Conservation (phyloP, 2,329 filamentous ascomycete genomes). For the Westerdykella aurantiaca region DNA sequence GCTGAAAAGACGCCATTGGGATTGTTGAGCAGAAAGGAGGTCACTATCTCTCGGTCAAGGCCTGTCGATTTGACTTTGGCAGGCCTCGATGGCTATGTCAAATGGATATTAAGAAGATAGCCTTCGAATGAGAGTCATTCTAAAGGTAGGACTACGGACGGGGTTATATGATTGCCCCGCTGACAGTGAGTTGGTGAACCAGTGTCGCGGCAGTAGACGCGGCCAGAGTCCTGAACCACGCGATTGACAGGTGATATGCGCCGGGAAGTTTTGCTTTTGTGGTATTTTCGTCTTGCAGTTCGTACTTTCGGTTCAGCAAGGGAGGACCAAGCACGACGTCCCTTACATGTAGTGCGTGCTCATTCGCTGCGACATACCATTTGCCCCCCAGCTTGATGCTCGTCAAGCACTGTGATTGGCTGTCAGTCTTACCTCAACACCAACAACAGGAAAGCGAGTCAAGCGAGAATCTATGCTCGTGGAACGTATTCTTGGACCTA, state of each 20-base stretch:
- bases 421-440: background rate
- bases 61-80: background rate
- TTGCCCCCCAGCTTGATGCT: background rate
- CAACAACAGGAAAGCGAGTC: background rate
- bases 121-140: too few species aligned
- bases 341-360: background rate
- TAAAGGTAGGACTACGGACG: too few species aligned
- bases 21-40: too few species aligned
- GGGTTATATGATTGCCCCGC: too few species aligned
- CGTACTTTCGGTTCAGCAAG: background rate
- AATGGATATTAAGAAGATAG: background rate
- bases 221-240: background rate
- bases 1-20: too few species aligned
- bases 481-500: background rate
- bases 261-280: background rate
- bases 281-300: background rate
- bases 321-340: background rate
- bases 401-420: background rate
- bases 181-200: too few species aligned
- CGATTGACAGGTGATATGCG: background rate
- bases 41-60: too few species aligned
- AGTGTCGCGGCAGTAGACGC: too few species aligned
- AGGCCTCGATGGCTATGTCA: background rate
- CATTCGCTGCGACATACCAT: background rate
- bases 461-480: background rate